Evolutionary conservation across 2,329 filamentous ascomycete species (phyloP).

Genomic region (Didymellaceae sp.): DNA sequence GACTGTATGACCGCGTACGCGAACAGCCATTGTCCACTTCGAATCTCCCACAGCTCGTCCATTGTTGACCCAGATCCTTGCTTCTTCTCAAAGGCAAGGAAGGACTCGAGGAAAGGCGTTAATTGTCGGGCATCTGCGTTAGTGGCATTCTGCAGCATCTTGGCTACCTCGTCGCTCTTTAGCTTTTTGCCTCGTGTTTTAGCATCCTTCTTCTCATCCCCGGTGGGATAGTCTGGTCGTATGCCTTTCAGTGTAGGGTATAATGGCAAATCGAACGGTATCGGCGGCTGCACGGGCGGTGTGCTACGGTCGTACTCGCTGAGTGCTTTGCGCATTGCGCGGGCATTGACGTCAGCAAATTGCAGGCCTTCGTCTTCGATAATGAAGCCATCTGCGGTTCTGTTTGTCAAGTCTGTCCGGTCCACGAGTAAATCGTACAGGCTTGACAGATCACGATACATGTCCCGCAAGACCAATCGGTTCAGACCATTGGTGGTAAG

Average conservation of each 20-base stretch:
- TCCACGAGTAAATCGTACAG: slow-evolving; percentile 91
- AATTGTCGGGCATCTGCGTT: slow-evolving; percentile 72
- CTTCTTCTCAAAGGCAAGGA: slow-evolving; percentile 73
- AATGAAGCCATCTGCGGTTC: slow-evolving; percentile 73
- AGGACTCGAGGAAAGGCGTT: slow-evolving; percentile 71
- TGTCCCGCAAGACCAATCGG: slow-evolving; percentile 76
- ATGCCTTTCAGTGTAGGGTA: slow-evolving; percentile 73
- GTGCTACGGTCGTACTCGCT: slow-evolving; percentile 88
- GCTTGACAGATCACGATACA: slow-evolving; percentile 85
- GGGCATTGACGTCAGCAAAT: slow-evolving; percentile 63
- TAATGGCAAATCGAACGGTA: slow-evolving; percentile 87
- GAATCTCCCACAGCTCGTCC: slow-evolving; percentile 72
- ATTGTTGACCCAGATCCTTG: slow-evolving; percentile 69
- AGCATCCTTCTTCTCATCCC: slow-evolving; percentile 75
- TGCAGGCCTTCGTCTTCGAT: slow-evolving; percentile 60
- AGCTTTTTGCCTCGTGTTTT: slow-evolving; percentile 75
- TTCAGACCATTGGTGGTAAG: slow-evolving; percentile 88
- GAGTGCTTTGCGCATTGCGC: slow-evolving; percentile 78
- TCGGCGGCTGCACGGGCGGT: slow-evolving; percentile 86
- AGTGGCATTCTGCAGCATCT: slow-evolving; percentile 80
- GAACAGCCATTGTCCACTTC: slow-evolving; percentile 82
- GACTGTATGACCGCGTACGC: slow-evolving; percentile 79
- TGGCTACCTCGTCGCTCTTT: slow-evolving; percentile 77
- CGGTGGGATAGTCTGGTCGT: slow-evolving; percentile 67
- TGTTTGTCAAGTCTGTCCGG: slow-evolving; percentile 76